Base-by-base conservation (phyloP, 2,329 filamentous ascomycete genomes). In the Claviceps fusiformis region DNA sequence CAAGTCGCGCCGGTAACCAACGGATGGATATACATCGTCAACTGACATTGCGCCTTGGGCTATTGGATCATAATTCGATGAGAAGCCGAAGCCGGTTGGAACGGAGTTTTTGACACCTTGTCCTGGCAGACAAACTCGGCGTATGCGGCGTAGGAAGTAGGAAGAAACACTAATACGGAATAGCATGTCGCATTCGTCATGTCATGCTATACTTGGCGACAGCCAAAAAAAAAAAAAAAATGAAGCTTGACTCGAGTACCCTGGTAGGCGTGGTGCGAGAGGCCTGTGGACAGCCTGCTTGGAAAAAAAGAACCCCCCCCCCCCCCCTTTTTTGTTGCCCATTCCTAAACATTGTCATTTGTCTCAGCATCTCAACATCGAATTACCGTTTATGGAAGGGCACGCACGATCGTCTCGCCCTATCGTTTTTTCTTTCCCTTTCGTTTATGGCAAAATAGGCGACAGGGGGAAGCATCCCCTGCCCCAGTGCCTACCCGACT, bases 301-400 rank as follows among this genome's bases (percentile, higher is more conserved):
- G n/a, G n/a, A n/a, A n/a, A n/a, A n/a, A n/a, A n/a, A n/a, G n/a
- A n/a, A n/a, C n/a, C n/a, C n/a, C n/a, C n/a, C n/a, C n/a, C n/a
- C n/a, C n/a, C n/a, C n/a, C n/a, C n/a, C n/a, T n/a, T n/a, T n/a
- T n/a, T n/a, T 24, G 43, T 24, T n/a, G 47, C 31, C 9, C 48
- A 15, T 24, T 37, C 31, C 33, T 15, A 39, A 37, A 19, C 24
- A 27, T 41, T 17, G 44, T 4, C 33, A 17, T 41, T 46, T 48
- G 8, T 24, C 51, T 24, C 41, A 29, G 24, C 35, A 33, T 31
- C 37, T 19, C 39, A 27, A 29, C 33, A 33, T 29, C 27, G 44
- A 54, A 35, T 54, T 54, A n/a, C 53, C 46, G 15, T 43, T 50
- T 54, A 45, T 50, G 53, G 46, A 50, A 54, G 46, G 37, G 37